Conservation (phyloP, 2,329 filamentous ascomycete species). For the Sporothrix euskadiensis region DNA sequence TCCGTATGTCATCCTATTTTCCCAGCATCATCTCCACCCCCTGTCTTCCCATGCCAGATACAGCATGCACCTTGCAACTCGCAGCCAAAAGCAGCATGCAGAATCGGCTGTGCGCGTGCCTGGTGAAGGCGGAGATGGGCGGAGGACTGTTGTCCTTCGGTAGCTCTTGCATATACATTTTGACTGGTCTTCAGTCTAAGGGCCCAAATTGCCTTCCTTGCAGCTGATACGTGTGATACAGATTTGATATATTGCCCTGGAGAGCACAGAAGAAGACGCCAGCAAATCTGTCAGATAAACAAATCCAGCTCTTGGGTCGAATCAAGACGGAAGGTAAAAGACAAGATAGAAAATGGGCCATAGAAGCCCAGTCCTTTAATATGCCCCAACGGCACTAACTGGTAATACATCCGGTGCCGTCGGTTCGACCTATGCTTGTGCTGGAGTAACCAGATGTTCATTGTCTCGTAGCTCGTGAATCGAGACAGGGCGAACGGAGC, state of each 20-base stretch:
- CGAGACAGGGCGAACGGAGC: not conserved
- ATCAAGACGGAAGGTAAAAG: not conserved
- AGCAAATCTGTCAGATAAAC: constrained; percentile 15
- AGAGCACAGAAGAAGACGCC: not conserved
- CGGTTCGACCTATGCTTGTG: constrained; percentile 15
- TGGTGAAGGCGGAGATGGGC: not conserved
- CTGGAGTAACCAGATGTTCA: not conserved
- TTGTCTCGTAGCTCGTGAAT: not conserved
- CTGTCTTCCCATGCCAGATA: constrained; percentile 12
- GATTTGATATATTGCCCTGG: not conserved
- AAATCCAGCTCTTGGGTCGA: not conserved
- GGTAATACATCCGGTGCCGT: constrained; percentile 3
- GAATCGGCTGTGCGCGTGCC: constrained; percentile 18
- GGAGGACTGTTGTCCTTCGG: not conserved
- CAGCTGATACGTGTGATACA: not conserved
- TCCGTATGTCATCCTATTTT: not conserved
- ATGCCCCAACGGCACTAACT: not conserved
- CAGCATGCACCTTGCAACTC: not conserved
- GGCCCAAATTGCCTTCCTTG: not conserved
- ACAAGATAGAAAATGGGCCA: not conserved
- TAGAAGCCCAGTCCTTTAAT: not conserved
- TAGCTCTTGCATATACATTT: not conserved
- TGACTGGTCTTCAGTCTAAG: no score
- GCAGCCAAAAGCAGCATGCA: constrained; percentile 13
- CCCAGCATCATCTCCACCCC: constrained; percentile 8